phyloP scores from a whole-genome alignment of 164 flowering plant genomes.

The Magnolia officinalis region DNA sequence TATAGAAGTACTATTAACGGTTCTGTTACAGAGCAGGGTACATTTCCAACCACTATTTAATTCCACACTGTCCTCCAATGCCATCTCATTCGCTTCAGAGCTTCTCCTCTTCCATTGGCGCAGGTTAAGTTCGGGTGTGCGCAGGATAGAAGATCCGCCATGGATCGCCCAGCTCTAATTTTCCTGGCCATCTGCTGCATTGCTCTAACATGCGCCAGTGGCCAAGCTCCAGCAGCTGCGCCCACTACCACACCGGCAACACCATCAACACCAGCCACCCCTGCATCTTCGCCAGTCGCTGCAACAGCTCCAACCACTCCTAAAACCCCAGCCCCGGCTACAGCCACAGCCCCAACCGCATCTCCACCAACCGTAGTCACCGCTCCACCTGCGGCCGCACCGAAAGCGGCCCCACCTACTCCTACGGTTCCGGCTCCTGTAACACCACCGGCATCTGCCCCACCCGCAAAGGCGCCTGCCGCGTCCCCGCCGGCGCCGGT shows the following conservation, averaged over 20 bases:
- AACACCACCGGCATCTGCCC: constrained; percentile 6
- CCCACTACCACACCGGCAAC: constrained; percentile 21
- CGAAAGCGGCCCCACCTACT: constrained; percentile 4
- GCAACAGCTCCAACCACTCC: constrained; percentile 1
- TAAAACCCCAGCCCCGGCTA: background rate
- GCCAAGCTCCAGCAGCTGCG: constrained; percentile 46
- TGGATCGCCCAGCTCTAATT: constrained; percentile 23
- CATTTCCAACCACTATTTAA: too few species aligned
- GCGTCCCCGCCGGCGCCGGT: constrained; percentile 25
- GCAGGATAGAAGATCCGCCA: constrained; percentile 2
- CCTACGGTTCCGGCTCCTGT: constrained; percentile 5
- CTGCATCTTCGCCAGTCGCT: constrained; percentile 1
- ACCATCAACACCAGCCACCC: background rate
- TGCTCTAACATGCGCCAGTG: constrained; percentile 35
- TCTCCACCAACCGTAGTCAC: background rate
- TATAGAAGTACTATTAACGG: background rate
- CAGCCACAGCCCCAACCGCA: background rate
- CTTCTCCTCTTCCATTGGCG: background rate
- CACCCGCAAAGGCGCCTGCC: constrained; percentile 23
- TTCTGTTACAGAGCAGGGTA: background rate
- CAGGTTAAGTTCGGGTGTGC: constrained; percentile 3
- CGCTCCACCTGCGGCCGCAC: constrained; percentile 1
- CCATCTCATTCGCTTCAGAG: too few species aligned
- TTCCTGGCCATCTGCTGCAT: constrained; percentile 41
- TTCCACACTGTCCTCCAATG: too few species aligned